Percentiles rank a stretch among this genome's conserved stretches.
Evolutionary conservation across 2,329 filamentous ascomycete species (phyloP).

Genomic region (Domatiomyces catenatus): DNA sequence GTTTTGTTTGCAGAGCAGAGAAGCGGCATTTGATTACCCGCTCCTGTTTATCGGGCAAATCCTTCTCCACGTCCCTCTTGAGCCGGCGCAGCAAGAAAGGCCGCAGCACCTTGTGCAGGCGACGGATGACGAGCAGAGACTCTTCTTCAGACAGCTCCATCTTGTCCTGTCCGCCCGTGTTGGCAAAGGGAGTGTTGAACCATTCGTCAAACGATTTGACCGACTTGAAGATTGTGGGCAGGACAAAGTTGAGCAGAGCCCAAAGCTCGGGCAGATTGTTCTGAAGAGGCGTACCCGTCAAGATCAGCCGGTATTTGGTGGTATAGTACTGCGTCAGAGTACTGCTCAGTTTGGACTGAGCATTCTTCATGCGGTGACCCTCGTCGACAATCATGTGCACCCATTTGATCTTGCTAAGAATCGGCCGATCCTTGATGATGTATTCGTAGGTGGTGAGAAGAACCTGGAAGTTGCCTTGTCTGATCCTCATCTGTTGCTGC

Average conservation of each 20-base stretch:
- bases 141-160: conserved; percentile 99
- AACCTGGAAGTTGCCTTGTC: conserved; percentile 89
- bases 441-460: conserved; percentile 97
- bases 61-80: conserved; percentile 99
- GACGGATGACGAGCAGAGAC: conserved; percentile 91
- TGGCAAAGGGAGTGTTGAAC: conserved; percentile 99
- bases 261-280: conserved; percentile 94
- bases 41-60: conserved; percentile 95
- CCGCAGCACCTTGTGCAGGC: conserved; percentile 91
- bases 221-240: conserved; percentile 98
- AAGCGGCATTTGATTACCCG: conserved; percentile 99
- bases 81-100: conserved; percentile 95
- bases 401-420: conserved; percentile 98
- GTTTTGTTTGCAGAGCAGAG: conserved; percentile 77
- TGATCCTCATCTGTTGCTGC: conserved; percentile 81
- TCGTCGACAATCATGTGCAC: conserved; percentile 99
- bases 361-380: conserved; percentile 99
- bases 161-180: conserved; percentile 93
- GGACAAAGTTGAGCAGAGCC: conserved; percentile 95
- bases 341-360: conserved; percentile 84
- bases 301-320: conserved; percentile 86
- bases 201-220: conserved; percentile 98
- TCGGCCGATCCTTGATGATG: conserved; percentile 94
- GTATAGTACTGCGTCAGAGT: conserved; percentile 92
- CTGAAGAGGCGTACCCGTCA: conserved; percentile 91